Evolutionary conservation across 2,329 filamentous ascomycete species (phyloP), one percentile per base, ranked within the genome.

Genomic region (Monosporascus sp.): DNA sequence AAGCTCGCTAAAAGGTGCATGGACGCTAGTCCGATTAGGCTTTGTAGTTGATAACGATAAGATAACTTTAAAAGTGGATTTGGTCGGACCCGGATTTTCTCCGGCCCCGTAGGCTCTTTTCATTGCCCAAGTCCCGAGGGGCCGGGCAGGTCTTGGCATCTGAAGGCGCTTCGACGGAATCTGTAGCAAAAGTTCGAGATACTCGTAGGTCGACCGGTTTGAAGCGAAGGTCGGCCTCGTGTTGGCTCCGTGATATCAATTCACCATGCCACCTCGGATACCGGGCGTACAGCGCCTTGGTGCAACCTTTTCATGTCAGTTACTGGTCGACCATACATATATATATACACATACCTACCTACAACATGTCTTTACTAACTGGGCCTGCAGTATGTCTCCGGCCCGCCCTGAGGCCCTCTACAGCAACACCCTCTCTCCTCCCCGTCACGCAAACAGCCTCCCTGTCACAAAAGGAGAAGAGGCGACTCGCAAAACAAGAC

Each of bases 401-500:
- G 56, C 81, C 81, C 50, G 71, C 78, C 39, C 60, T 71, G 46
- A 75, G 72, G 58, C 69, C 75, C 41, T 62, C 72, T 37, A 70
- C 71, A 20, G 22, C 38, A 56, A 77, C 76, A 57, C 76, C 74
- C 62, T 75, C 77, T 63, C 73, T 87, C 63, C 78, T 83, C 62
- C 67, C 85, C 67, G 73, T 81, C 61, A 68, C 64, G 22, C 83
- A 89, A 60, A 82, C 82, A 57, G 86, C 88, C 48, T 83, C 82
- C 60, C 68, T 85, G 22, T 82, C 83, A 39, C 73, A 74, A 49
- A 78, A 83, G 60, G 81, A 88, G 60, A 82, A 82, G 72, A 84
- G 84, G 68, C 80, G 82, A 55, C 78, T 81, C 57, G 81, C 81
- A 55, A 84, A 87, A 67, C 82, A 83, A 66, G 90, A 97, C 63